These are phyloP conservation scores for Boechera divaricarpa DNA, from an alignment of 345 rosid genomes.

Conservation along the genomic window DNA sequence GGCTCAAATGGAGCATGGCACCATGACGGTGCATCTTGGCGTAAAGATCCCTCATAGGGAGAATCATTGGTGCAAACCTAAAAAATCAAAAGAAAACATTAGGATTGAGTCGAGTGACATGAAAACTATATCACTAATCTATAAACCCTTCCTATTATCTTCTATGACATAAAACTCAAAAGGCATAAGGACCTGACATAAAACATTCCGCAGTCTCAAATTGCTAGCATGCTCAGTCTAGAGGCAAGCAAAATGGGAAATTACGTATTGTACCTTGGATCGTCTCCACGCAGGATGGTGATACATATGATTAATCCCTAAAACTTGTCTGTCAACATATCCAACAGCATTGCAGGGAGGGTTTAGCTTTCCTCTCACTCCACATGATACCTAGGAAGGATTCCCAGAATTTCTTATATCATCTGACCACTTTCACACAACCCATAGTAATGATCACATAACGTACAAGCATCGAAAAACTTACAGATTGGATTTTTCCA, in stretches of 20 bases:
- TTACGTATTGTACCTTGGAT: constrained; percentile 59
- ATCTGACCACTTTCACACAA: constrained; percentile 8
- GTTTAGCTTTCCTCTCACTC: constrained; percentile 73
- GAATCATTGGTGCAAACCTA: constrained; percentile 80
- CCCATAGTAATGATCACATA: constrained; percentile 12
- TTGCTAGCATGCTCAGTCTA: background rate
- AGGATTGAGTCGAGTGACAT: constrained; percentile 9
- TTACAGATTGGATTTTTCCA: constrained; percentile 67
- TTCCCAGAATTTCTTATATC: background rate
- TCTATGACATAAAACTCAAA: constrained; percentile 6
- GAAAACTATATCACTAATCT: background rate
- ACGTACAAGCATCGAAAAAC: constrained; percentile 17
- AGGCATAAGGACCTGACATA: background rate
- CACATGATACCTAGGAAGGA: constrained; percentile 67
- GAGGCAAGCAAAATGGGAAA: background rate
- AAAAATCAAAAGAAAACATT: constrained; percentile 24
- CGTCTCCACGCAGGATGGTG: constrained; percentile 91
- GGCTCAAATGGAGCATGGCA: constrained; percentile 94
- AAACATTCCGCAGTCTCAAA: background rate
- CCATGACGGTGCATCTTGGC: constrained; percentile 77
- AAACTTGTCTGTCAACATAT: constrained; percentile 69
- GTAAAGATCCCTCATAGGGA: constrained; percentile 66
- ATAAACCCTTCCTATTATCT: background rate
- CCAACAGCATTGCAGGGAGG: constrained; percentile 95
- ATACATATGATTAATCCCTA: constrained; percentile 81